These are phyloP conservation scores for Pelargonium fulgidum DNA, from an alignment of 441 rosid species.

Conservation along the genomic window DNA sequence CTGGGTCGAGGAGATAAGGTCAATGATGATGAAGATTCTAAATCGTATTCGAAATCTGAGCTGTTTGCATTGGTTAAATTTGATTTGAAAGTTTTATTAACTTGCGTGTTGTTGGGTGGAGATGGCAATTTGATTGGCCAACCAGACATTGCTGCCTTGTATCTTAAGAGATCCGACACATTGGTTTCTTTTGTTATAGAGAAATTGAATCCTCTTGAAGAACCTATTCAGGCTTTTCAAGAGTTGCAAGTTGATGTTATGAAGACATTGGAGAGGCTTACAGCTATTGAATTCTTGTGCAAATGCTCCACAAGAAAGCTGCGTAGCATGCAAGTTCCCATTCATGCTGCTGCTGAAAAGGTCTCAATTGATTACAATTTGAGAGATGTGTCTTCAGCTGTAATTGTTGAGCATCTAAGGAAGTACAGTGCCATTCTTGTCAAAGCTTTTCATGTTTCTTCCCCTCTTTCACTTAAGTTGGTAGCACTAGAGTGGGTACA, in stretches of 20 bases:
- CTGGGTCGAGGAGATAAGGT: conserved; percentile 35
- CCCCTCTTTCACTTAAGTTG: conserved; percentile 68
- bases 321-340: conserved; percentile 25
- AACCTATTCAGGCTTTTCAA: conserved; percentile 41
- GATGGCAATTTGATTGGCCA: conserved; percentile 43
- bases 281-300: conserved; percentile 65
- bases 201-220: conserved; percentile 69
- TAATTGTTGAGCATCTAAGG: conserved; percentile 52
- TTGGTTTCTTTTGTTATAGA: conserved; percentile 57
- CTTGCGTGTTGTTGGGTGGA: conserved; percentile 55
- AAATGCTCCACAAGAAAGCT: conserved; percentile 40
- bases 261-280: conserved; percentile 58
- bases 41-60: conserved; percentile 57
- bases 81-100: conserved; percentile 82
- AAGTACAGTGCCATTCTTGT: conserved; percentile 49
- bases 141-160: conserved; percentile 53
- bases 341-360: conserved; percentile 37
- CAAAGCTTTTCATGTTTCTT: conserved; percentile 57
- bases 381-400: conserved; percentile 32
- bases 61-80: conserved; percentile 68
- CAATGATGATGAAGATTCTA: conserved; percentile 28
- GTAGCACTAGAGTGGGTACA: conserved; percentile 70
- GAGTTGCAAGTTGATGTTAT: conserved; percentile 79
- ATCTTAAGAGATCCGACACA: conserved; percentile 64
- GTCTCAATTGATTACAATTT: conserved; percentile 21